A percentile compares a stretch with the other conserved stretches of the same genome.
Conservation (phyloP, 495 filamentous ascomycete genomes). For the Pyronema domesticum region DNA sequence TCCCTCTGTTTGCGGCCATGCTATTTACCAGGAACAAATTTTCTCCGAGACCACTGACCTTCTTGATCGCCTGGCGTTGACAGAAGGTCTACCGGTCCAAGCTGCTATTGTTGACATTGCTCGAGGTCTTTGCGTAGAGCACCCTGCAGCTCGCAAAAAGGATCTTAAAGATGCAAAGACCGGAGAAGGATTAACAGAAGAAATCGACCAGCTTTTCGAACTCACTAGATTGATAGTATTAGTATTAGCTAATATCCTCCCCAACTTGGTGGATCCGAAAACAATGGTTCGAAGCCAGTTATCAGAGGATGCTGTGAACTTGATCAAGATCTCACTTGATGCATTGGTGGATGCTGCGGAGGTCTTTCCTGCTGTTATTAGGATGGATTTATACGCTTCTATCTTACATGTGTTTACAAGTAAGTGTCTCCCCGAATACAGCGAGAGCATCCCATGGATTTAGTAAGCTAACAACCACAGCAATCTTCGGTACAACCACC, state of each 20-base stretch:
- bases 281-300: conserved; percentile 45
- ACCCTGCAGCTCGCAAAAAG: conserved; percentile 65
- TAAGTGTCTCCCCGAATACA: conserved; percentile 4
- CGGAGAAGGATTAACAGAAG: conserved; percentile 47
- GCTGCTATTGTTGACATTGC: conserved; percentile 84
- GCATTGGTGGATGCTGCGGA: conserved; percentile 85
- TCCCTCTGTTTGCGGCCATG: conserved; percentile 86
- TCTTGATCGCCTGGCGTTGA: conserved; percentile 79
- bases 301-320: conserved; percentile 62
- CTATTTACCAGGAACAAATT: conserved; percentile 86
- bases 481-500: conserved; percentile 67
- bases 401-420: conserved; percentile 89
- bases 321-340: conserved; percentile 63
- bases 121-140: conserved; percentile 67
- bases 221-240: conserved; percentile 87
- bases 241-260: conserved; percentile 69
- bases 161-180: conserved; percentile 49
- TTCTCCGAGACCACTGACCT: conserved; percentile 97
- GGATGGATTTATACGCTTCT: conserved; percentile 87
- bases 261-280: conserved; percentile 63
- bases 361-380: conserved; percentile 90
- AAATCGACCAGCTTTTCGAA: conserved; percentile 96
- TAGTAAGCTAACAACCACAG: conserved; percentile 5
- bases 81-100: conserved; percentile 78
- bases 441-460: too few species aligned